Base-by-base conservation (phyloP, 805 yeast species). In the Candida michaelii region DNA sequence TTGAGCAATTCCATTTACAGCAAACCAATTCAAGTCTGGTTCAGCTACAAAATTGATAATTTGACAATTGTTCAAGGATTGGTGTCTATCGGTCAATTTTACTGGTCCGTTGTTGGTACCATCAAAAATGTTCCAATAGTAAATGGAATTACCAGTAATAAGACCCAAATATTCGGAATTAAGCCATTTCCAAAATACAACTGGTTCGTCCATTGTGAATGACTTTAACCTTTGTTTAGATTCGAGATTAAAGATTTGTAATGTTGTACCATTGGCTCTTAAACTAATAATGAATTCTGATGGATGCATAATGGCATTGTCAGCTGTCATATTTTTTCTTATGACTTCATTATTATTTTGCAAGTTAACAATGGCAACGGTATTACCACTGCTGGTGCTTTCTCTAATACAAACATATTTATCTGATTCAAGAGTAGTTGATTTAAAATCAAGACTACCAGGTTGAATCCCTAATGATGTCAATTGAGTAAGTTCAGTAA, bases 301-400 rank as follows among this genome's bases (percentile, higher is more conserved):
- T 25, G 99, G 98, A 65, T 89, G 95, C 93, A 93, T 83, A 60
- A 93, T 93, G 39, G 97, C 98, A 49, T 89, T 86, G 67, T 93
- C 99, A 34, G 99, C 99, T 43, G 87, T 78, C 96, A 93, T 93
- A 63, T 87, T 85, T 67, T 93, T 91, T 60, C 95, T 82, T 16
- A 86, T 84, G 47, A 90, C 80, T 54, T 80, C 77, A 66, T 87
- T 87, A 70, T 81, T 81, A 60, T 86, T 82, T 50, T 79, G 75
- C 58, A 93, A 74, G 60, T 93, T 95, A 49, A 93, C 80, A 56
- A 93, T 93, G 33, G 96, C 96, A 41, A 95, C 98, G n/a, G 93
- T 77, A 66, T 89, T 90, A 47, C 91, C 82, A 27, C 23, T 21
- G 49, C 53, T 35, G 79, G 76, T 39, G 69, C 52, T 69, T 60